Evolutionary conservation across 169 alveolate genomes (phyloP), one percentile per base, ranked within the genome.

Genomic region (Plasmodium malariae): DNA sequence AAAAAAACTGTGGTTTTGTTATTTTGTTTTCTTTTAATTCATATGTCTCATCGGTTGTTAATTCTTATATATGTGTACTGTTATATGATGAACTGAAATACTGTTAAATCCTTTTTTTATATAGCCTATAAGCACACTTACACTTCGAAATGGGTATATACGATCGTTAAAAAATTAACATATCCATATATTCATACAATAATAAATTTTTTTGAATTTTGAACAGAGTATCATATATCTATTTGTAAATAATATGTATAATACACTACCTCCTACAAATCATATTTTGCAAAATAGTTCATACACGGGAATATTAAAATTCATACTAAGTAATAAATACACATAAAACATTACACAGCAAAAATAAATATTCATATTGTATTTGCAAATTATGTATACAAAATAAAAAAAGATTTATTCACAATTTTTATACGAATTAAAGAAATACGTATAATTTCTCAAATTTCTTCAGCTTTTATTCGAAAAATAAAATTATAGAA

Each of bases 71-170:
- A 37, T 67, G 17, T 19, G 36, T 67, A 67, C 43, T 24, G 17
- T 67, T 36, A 19, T 67, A 36, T 49, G 17, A 26, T 17, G 34
- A 67, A 67, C 55, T 32, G 19, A 19, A 67, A 21, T 67, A 55
- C 48, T 21, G 74, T 24, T 30, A 9, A 67, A 67, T 67, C 43
- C 4, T 30, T 24, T 40, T 6, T 12, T 34, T 67, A 67, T 67
- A 32, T 67, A 32, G 57, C 12, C n/a, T 28, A 36, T 1, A 36
- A 14, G 74, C 74, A 67, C 36, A 67, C n/a, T 67, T 67, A 34
- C 19, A 32, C 5, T 6, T 40, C 9, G 9, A 40, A 40, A 6
- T 5, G 9, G 51, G 9, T 9, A 40, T 9, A 40, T n/a, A n/a
- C n/a, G n/a, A n/a, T n/a, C n/a, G n/a, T n/a, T 6, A 40, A 40